Conservation (phyloP, 2,329 filamentous ascomycete species). For the Sporothrix phasma region DNA sequence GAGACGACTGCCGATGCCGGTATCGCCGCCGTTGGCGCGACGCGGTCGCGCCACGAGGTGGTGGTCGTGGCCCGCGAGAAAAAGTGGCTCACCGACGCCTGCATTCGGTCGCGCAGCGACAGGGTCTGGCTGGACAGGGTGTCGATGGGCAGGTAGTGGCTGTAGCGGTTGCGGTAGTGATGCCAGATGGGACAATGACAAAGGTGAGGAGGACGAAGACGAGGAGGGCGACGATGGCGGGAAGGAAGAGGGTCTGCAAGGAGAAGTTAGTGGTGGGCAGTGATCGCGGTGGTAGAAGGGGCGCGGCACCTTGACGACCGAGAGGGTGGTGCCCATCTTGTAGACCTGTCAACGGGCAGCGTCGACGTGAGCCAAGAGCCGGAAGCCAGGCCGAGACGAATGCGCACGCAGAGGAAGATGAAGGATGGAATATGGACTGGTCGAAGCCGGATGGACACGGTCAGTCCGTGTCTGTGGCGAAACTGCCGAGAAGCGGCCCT, state of each 20-base stretch:
- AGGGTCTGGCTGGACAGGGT: constrained; percentile 48
- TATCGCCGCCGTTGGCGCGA: constrained; percentile 27
- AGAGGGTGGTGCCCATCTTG: constrained; percentile 28
- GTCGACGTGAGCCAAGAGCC: neutral
- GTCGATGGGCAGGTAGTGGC: constrained; percentile 63
- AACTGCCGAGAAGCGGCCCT: no score
- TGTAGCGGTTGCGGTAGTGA: constrained; percentile 59
- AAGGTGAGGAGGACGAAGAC: constrained; percentile 59
- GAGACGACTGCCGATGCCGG: constrained; percentile 20
- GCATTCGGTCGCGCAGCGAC: constrained; percentile 43
- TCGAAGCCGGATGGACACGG: no score
- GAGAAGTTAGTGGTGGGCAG: neutral
- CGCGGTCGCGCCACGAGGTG: constrained; percentile 39
- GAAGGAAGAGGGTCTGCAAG: constrained; percentile 56
- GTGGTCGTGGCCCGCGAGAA: constrained; percentile 27
- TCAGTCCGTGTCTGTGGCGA: no score
- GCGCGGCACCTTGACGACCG: constrained; percentile 29
- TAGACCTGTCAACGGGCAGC: neutral
- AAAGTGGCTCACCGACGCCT: constrained; percentile 31
- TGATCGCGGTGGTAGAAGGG: neutral
- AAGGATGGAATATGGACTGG: no score
- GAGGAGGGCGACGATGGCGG: constrained; percentile 58
- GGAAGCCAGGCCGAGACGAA: neutral
- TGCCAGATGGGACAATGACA: constrained; percentile 56
- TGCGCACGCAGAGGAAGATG: no score